phyloP scores from a whole-genome alignment of 2,329 filamentous ascomycete species.

The Xylaria hypoxylon region DNA sequence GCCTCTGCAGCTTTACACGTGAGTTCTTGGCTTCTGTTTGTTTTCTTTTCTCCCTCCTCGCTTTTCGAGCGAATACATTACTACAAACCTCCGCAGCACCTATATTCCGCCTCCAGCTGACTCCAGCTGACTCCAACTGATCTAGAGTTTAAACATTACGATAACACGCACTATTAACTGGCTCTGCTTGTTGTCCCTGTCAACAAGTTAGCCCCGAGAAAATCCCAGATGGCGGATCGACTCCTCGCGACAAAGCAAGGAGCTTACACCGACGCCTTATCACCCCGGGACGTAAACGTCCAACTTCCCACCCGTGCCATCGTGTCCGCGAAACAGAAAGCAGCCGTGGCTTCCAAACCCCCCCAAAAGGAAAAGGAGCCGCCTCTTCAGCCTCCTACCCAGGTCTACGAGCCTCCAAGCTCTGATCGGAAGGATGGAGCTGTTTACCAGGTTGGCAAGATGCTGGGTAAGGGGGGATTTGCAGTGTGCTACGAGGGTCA shows the following conservation, averaged over 20 bases:
- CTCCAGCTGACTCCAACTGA: neutral
- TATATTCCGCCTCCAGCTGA: conserved; percentile 1
- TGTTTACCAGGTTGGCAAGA: conserved; percentile 77
- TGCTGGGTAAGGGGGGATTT: conserved; percentile 84
- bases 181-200: conserved; percentile 28
- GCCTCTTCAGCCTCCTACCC: conserved; percentile 70
- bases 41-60: conserved; percentile 11
- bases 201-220: conserved; percentile 24
- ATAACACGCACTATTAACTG: conserved; percentile 24
- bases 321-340: conserved; percentile 62
- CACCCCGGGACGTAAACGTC: conserved; percentile 73
- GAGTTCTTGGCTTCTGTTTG: conserved; percentile 24
- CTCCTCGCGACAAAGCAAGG: conserved; percentile 61
- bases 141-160: conserved; percentile 24
- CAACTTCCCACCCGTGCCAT: conserved; percentile 57
- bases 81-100: neutral
- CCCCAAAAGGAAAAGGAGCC: conserved; percentile 71
- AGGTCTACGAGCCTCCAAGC: conserved; percentile 73
- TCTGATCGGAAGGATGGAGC: conserved; percentile 76
- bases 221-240: conserved; percentile 60
- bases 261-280: conserved; percentile 71
- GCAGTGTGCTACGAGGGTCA: conserved; percentile 83
- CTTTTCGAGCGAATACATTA: neutral
- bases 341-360: conserved; percentile 54
- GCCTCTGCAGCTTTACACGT: conserved; percentile 37